Conservation (phyloP, 805 yeast genomes). For the Blastobotrys terrestris region DNA sequence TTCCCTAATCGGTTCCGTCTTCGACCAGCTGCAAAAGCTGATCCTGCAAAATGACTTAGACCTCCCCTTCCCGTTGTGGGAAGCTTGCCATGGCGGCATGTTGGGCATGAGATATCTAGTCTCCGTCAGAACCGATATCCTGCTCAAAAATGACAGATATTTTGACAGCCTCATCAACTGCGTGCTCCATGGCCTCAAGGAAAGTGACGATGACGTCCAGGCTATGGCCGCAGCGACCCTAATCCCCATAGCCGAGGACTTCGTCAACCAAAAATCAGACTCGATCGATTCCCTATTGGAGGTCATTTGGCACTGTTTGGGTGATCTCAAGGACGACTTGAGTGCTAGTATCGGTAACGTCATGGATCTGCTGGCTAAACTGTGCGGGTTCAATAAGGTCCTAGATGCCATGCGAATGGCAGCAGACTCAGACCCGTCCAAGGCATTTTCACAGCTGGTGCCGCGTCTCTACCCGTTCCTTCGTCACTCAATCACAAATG, state of each 20-base stretch:
- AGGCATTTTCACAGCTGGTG: constrained; percentile 68
- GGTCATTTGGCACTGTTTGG: constrained; percentile 87
- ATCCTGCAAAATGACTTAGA: constrained; percentile 55
- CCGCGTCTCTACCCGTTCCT: constrained; percentile 89
- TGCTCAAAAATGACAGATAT: constrained; percentile 47
- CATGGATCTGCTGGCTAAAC: constrained; percentile 84
- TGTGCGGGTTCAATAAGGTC: constrained; percentile 78
- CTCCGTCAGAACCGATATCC: constrained; percentile 76
- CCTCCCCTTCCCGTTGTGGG: constrained; percentile 67
- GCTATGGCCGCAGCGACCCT: constrained; percentile 93
- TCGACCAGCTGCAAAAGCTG: constrained; percentile 56
- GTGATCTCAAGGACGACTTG: constrained; percentile 82
- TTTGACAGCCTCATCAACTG: constrained; percentile 71
- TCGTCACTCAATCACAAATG: constrained; percentile 88
- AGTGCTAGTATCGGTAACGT: constrained; percentile 94
- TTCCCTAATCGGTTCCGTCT: constrained; percentile 53
- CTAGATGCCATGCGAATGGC: constrained; percentile 61
- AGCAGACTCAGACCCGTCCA: constrained; percentile 43
- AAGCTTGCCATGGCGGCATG: constrained; percentile 97
- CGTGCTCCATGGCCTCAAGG: constrained; percentile 79
- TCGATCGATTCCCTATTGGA: constrained; percentile 43
- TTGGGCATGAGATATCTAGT: constrained; percentile 89
- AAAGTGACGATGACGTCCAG: constrained; percentile 89
- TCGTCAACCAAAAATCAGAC: constrained; percentile 55
- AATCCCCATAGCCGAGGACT: constrained; percentile 82